A percentile compares a stretch with the other conserved stretches of the same genome.
phyloP scores from a whole-genome alignment of 2,329 filamentous ascomycete species.

The Fusarium foetens region DNA sequence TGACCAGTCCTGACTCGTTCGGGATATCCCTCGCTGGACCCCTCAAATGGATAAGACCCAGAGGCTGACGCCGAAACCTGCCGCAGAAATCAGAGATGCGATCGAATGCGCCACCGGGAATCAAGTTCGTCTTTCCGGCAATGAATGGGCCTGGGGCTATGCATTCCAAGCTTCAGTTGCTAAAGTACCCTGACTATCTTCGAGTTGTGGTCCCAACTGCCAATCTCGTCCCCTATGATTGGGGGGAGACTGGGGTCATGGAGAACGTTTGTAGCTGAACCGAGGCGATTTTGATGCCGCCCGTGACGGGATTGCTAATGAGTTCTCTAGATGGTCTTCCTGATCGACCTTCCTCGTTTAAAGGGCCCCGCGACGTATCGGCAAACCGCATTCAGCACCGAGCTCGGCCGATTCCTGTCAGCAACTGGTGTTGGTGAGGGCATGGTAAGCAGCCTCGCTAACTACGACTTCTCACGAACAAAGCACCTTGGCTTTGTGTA shows the following conservation, averaged over 20 bases:
- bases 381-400: constrained; percentile 69
- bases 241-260: constrained; percentile 86
- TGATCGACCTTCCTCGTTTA: constrained; percentile 87
- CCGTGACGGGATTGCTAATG: constrained; percentile 34
- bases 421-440: constrained; percentile 72
- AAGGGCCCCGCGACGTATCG: constrained; percentile 46
- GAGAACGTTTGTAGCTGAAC: constrained; percentile 73
- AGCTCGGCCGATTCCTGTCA: constrained; percentile 75
- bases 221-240: constrained; percentile 87
- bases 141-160: constrained; percentile 82
- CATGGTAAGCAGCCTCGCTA: constrained; percentile 73
- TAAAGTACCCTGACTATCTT: constrained; percentile 80
- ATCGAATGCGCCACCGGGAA: constrained; percentile 59
- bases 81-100: constrained; percentile 58
- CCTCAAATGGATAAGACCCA: constrained; percentile 10
- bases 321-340: constrained; percentile 73
- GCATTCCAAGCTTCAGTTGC: constrained; percentile 93
- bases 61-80: constrained; percentile 32
- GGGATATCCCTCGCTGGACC: constrained; percentile 2
- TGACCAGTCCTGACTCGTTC: constrained; percentile 10
- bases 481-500: constrained; percentile 81
- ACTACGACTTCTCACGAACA: constrained; percentile 86
- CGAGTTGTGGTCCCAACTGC: constrained; percentile 88
- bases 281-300: constrained; percentile 21
- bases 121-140: constrained; percentile 82